Percentiles rank a stretch among this genome's conserved stretches.
These are phyloP conservation scores for Fusarium multiceps DNA, from an alignment of 2,329 filamentous ascomycete genomes.

Conservation along the genomic window DNA sequence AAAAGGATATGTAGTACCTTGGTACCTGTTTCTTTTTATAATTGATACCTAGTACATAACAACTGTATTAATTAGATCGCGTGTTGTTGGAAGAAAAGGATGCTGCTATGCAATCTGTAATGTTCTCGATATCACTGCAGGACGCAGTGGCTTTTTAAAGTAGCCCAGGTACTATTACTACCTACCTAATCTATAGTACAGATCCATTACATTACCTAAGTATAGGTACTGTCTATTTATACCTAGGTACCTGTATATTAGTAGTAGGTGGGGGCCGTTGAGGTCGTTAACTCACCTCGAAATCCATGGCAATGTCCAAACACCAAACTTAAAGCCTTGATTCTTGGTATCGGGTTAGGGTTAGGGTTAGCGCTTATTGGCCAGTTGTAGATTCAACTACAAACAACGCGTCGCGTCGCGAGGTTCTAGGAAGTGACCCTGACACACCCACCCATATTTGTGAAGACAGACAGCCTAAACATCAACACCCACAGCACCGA, in stretches of 20 bases:
- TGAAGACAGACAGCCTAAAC: constrained; percentile 1
- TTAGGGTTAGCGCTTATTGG: constrained; percentile 16
- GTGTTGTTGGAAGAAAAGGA: background rate
- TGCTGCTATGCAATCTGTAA: background rate
- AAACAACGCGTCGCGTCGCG: background rate
- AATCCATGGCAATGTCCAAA: constrained; percentile 6
- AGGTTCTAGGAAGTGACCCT: background rate
- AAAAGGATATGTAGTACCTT: constrained; percentile 45
- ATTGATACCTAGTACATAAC: background rate
- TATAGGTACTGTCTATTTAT: background rate
- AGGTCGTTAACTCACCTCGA: background rate
- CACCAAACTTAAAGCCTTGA: background rate
- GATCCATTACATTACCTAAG: no score
- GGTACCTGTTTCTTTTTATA: background rate
- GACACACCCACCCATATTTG: background rate
- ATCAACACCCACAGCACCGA: constrained; percentile 35
- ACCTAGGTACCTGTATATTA: background rate
- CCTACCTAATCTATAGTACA: no score
- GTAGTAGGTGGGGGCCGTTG: background rate
- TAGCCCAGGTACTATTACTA: no score
- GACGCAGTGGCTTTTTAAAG: background rate
- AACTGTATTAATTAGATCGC: background rate
- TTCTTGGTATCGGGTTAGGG: constrained; percentile 37
- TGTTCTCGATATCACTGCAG: background rate
- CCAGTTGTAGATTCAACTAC: constrained; percentile 6